Base-by-base conservation (phyloP, 805 yeast species). In the Zygosaccharomyces pseudorouxii region DNA sequence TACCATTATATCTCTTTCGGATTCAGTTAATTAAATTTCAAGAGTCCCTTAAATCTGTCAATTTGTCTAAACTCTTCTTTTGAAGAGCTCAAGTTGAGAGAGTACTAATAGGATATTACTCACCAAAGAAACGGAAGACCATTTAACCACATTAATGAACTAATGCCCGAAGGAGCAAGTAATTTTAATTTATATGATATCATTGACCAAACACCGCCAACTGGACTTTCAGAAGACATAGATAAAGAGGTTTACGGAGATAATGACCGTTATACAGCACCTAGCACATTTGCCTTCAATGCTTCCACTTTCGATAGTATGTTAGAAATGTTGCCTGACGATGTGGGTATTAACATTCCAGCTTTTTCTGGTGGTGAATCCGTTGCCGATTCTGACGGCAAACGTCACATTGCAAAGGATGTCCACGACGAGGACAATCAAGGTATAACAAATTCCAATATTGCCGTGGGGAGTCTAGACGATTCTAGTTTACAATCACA, bases 271-370 rank as follows among this genome's bases (percentile, higher is more conserved):
- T 19, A 44, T 23, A 40, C 41, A 10, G 38, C 33, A 29, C 33
- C 46, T 9, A 29, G 45, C 11, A 29, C 47, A 4, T 45, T 35
- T 33, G 46, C 51, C 14, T 37, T 43, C 40, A 45, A 37, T 31
- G 40, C 48, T 22, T 30, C 50, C 19, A 37, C 51, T n/a, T 66
- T 66, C 44, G 71, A 67, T 49, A 52, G 66, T 2, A 66, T 66
- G 70, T 47, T 67, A 31, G 71, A 67, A 48, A 61, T 60, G 8
- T 46, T 67, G 16, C 71, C 71, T 2, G 70, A 65, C 54, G 64
- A 59, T 38, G 47, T 64, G 20, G 59, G 57, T 39, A 52, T 59
- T 9, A 35, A 33, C 16, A 40, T 28, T 27, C 22, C 31, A 5
- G 25, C 23, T 11, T 19, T 18, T 25, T 19, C 30, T 12, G 31